Conservation (phyloP, 2,329 filamentous ascomycete genomes). For the Alternaria hordeiaustralica region DNA sequence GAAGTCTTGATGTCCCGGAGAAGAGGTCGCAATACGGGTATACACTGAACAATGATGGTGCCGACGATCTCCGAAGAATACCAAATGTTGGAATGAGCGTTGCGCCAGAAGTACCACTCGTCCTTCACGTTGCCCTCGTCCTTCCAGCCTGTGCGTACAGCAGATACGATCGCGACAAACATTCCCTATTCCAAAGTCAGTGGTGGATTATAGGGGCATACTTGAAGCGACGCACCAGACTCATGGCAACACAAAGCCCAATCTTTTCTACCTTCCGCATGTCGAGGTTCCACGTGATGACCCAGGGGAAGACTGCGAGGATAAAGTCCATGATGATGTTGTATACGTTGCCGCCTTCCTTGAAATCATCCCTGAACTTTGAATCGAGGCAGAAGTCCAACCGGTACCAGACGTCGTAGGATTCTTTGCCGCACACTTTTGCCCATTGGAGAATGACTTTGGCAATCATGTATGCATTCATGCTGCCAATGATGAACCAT, state of each 20-base stretch:
- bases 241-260: constrained; percentile 59
- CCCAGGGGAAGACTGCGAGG: constrained; percentile 59
- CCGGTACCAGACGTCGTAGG: constrained; percentile 58
- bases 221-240: constrained; percentile 41
- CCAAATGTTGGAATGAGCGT: constrained; percentile 57
- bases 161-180: constrained; percentile 58
- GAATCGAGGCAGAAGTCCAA: constrained; percentile 55
- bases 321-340: constrained; percentile 63
- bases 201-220: not conserved
- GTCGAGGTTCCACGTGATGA: constrained; percentile 57
- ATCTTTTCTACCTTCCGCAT: constrained; percentile 59
- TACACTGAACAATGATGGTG: constrained; percentile 63
- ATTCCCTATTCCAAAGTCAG: constrained; percentile 44
- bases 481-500: constrained; percentile 58
- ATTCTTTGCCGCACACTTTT: constrained; percentile 52
- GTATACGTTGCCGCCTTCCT: constrained; percentile 61
- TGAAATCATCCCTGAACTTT: constrained; percentile 53
- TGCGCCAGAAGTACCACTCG: constrained; percentile 57
- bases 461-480: constrained; percentile 58
- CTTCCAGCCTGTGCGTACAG: constrained; percentile 59
- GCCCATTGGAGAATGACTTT: constrained; percentile 61
- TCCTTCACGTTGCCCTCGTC: constrained; percentile 56
- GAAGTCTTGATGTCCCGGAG: constrained; percentile 52
- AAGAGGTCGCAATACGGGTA: constrained; percentile 59
- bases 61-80: constrained; percentile 61